Percentiles rank a stretch among this genome's conserved stretches.
phyloP scores from a whole-genome alignment of 2,329 filamentous ascomycete species.

The Neurospora sp. region DNA sequence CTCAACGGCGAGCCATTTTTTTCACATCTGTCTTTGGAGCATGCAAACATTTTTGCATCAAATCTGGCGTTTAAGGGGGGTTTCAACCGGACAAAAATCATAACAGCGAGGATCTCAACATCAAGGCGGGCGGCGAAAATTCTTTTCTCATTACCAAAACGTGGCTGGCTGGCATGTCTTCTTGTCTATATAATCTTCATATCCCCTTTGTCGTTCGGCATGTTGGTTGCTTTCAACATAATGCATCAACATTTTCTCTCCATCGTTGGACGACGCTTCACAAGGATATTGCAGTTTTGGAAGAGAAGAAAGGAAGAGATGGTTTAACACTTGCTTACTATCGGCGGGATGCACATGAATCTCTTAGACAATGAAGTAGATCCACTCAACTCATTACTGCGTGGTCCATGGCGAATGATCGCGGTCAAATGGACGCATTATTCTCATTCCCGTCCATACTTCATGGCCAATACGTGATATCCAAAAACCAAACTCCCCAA shows the following conservation, averaged over 20 bases:
- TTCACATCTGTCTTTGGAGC: not conserved
- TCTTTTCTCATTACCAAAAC: conserved; percentile 1
- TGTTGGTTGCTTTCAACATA: conserved; percentile 8
- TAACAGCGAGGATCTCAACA: conserved; percentile 16
- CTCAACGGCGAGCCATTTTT: not conserved
- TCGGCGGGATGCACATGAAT: not conserved
- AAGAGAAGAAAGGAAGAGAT: not conserved
- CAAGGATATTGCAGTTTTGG: not conserved
- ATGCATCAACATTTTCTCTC: conserved; percentile 1
- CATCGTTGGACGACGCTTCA: too few species aligned
- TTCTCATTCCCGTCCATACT: too few species aligned
- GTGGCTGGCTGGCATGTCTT: not conserved
- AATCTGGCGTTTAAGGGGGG: conserved; percentile 1
- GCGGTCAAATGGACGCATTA: too few species aligned
- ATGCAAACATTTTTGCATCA: not conserved
- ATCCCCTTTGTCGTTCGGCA: not conserved
- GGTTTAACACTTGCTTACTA: not conserved
- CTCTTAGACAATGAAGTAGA: too few species aligned
- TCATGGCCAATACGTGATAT: not conserved
- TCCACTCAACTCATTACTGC: too few species aligned
- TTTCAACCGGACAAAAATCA: not conserved
- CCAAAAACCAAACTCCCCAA: not conserved
- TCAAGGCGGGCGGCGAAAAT: conserved; percentile 8
- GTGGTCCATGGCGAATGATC: too few species aligned
- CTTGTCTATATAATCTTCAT: conserved; percentile 3